A percentile compares a stretch with the other conserved stretches of the same genome.
Evolutionary conservation across 306 rosid genomes (phyloP).

Genomic region (Glycine soja): DNA sequence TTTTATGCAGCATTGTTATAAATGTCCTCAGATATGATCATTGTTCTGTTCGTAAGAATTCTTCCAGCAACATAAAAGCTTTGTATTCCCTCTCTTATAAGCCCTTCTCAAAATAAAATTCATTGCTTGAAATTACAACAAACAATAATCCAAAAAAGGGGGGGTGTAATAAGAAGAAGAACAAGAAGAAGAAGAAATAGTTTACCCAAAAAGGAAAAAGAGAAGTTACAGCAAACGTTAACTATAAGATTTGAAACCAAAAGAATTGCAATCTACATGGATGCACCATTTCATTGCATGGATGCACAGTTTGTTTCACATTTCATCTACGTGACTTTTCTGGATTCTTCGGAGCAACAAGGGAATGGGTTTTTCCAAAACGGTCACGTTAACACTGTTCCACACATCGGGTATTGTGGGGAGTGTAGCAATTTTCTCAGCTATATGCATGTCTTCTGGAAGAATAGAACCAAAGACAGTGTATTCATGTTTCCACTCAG

Average conservation of each 20-base stretch:
- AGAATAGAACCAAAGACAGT: slow-evolving; percentile 94
- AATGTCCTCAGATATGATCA: slow-evolving; percentile 3
- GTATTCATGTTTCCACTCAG: slow-evolving; percentile 80
- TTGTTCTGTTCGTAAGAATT: slow-evolving; percentile 11
- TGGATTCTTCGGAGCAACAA: slow-evolving; percentile 62
- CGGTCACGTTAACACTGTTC: slow-evolving; percentile 81
- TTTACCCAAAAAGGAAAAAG: not conserved
- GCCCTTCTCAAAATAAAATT: slow-evolving; percentile 15
- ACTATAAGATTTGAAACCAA: too few relatives aligned
- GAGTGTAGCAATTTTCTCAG: slow-evolving; percentile 74
- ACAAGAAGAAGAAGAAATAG: slow-evolving; percentile 22
- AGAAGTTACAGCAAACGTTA: not conserved
- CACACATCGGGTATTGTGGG: slow-evolving; percentile 78
- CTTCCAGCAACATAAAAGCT: slow-evolving; percentile 1
- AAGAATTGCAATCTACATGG: too few relatives aligned
- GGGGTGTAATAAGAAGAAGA: not conserved
- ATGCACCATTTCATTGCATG: too few relatives aligned
- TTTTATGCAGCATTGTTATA: not conserved
- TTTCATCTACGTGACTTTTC: slow-evolving; percentile 52
- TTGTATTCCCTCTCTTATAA: not conserved
- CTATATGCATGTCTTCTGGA: slow-evolving; percentile 81
- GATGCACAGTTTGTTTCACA: not conserved
- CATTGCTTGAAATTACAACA: slow-evolving; percentile 1
- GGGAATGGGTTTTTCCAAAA: slow-evolving; percentile 71
- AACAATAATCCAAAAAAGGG: slow-evolving; percentile 1